Percentiles rank a stretch among this genome's conserved stretches.
Conservation (phyloP, 164 flowering plant genomes). For the Magnolia kwangsiensis region DNA sequence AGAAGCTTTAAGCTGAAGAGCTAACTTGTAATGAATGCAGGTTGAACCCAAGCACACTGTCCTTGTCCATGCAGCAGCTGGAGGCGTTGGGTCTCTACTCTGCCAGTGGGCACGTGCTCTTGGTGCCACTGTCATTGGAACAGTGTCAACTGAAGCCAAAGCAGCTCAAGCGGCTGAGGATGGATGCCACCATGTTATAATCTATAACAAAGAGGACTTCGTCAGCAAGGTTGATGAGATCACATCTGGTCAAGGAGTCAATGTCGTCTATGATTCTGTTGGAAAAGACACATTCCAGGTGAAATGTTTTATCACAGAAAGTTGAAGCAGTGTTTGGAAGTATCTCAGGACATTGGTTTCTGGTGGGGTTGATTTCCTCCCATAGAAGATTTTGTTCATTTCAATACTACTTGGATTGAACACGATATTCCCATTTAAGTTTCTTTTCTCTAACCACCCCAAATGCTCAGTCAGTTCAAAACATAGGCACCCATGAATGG, state of each 20-base stretch:
- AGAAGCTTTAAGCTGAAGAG: not conserved
- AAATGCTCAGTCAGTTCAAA: not conserved
- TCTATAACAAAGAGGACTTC: constrained; percentile 72
- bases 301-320: not conserved
- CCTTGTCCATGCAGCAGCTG: constrained; percentile 96
- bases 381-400: too few species aligned
- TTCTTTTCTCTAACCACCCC: too few species aligned
- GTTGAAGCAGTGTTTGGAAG: not conserved
- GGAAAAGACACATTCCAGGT: constrained; percentile 39
- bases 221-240: constrained; percentile 58
- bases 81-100: constrained; percentile 84
- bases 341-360: not conserved
- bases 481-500: too few species aligned
- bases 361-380: too few species aligned
- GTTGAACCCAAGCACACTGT: constrained; percentile 79
- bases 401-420: too few species aligned
- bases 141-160: constrained; percentile 83
- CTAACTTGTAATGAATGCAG: constrained; percentile 28
- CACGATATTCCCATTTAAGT: too few species aligned
- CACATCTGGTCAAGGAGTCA: constrained; percentile 29
- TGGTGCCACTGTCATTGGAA: constrained; percentile 93
- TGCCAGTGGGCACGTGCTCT: constrained; percentile 94
- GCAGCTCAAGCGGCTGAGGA: constrained; percentile 82
- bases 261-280: constrained; percentile 36
- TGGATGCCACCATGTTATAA: constrained; percentile 76